phyloP scores from a whole-genome alignment of 768 basidiomycete species.

The Rubroboletus pulcherrimus region DNA sequence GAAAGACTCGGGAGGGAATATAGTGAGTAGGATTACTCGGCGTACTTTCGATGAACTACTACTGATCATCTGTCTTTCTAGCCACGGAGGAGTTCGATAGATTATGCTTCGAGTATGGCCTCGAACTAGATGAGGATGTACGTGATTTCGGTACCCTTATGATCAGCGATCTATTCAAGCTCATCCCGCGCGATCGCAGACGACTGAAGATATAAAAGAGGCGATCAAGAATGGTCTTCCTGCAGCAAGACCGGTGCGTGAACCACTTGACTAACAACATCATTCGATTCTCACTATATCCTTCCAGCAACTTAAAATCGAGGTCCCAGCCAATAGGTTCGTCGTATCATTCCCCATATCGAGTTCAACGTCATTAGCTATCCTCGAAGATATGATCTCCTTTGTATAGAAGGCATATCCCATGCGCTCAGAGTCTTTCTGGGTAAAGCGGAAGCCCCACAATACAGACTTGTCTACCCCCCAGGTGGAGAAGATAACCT shows the following conservation, averaged over 20 bases:
- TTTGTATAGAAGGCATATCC: constrained; percentile 95
- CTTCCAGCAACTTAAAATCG: constrained; percentile 92
- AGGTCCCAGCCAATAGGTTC: constrained; percentile 95
- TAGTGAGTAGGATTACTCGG: constrained; percentile 44
- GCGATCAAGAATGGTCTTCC: constrained; percentile 81
- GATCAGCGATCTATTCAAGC: background rate
- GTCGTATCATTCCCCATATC: constrained; percentile 3
- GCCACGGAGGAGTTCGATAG: constrained; percentile 94
- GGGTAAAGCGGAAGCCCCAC: constrained; percentile 58
- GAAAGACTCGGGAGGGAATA: constrained; percentile 78
- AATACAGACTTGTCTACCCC: constrained; percentile 72
- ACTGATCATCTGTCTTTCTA: constrained; percentile 33
- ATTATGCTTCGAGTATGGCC: constrained; percentile 94
- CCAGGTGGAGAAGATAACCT: constrained; percentile 62
- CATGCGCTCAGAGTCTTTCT: constrained; percentile 83
- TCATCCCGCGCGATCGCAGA: constrained; percentile 45
- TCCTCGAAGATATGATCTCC: constrained; percentile 80
- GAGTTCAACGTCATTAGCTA: constrained; percentile 3
- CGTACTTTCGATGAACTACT: constrained; percentile 3
- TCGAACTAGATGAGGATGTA: constrained; percentile 98
- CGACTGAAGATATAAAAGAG: constrained; percentile 82
- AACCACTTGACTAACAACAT: background rate
- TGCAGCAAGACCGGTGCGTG: constrained; percentile 73
- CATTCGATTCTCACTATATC: constrained; percentile 2
- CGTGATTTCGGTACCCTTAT: constrained; percentile 26